Conservation (phyloP, 2,329 filamentous ascomycete species). For the Penicillium sp. region DNA sequence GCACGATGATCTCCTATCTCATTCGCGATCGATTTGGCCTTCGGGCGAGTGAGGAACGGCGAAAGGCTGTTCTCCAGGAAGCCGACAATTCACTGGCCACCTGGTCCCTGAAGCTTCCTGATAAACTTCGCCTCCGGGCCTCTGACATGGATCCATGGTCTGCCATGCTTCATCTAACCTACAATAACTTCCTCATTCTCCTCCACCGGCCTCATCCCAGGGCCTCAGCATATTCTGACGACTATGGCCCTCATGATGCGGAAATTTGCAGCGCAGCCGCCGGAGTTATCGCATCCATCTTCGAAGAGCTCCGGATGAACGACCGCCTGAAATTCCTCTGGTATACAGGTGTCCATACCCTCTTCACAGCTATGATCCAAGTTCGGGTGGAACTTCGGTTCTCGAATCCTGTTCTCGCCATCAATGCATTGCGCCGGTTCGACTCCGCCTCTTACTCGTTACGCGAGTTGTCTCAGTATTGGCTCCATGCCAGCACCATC, state of each 20-base stretch:
- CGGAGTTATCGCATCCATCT: conserved; percentile 45
- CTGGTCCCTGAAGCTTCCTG: conserved; percentile 43
- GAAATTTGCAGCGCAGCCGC: conserved; percentile 47
- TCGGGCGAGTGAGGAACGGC: conserved; percentile 38
- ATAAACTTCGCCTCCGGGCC: conserved; percentile 40
- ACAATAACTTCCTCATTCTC: conserved; percentile 47
- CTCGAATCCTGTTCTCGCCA: conserved; percentile 45
- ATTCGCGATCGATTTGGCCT: conserved; percentile 43
- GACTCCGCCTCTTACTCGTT: conserved; percentile 44
- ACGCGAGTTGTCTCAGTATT: conserved; percentile 42
- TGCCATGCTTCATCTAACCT: conserved; percentile 44
- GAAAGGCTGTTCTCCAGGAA: conserved; percentile 42
- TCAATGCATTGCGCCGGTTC: conserved; percentile 45
- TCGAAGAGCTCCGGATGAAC: conserved; percentile 43
- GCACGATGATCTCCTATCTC: conserved; percentile 49
- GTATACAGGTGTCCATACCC: conserved; percentile 44
- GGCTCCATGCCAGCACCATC: conserved; percentile 44
- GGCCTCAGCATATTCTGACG: conserved; percentile 43
- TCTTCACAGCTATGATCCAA: conserved; percentile 49
- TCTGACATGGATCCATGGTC: conserved; percentile 45
- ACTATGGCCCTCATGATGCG: conserved; percentile 45
- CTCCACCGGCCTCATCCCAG: conserved; percentile 45
- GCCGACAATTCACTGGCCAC: conserved; percentile 43
- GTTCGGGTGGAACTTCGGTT: conserved; percentile 46
- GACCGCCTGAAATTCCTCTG: conserved; percentile 44